phyloP scores from a whole-genome alignment of 2,329 filamentous ascomycete genomes.

The Ophidiomyces ophidiicola region DNA sequence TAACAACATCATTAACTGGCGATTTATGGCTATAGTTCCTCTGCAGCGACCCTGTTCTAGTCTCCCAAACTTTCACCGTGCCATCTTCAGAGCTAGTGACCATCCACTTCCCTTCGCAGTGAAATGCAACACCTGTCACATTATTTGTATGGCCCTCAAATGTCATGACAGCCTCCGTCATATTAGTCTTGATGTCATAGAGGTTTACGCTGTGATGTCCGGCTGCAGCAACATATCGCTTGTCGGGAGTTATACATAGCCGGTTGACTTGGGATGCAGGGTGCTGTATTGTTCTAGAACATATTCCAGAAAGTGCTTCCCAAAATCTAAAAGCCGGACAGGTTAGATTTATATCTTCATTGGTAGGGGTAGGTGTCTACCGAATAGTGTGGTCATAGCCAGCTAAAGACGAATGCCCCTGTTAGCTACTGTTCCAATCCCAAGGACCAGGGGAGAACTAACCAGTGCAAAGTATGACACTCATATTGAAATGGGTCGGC shows the following conservation, averaged over 20 bases:
- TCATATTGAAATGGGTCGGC: conserved; percentile 45
- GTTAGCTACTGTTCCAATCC: conserved; percentile 16
- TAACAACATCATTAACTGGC: conserved; percentile 95
- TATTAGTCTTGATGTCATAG: conserved; percentile 97
- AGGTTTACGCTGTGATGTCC: conserved; percentile 84
- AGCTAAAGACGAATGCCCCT: conserved; percentile 33
- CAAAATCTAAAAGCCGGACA: conserved; percentile 64
- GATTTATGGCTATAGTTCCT: conserved; percentile 83
- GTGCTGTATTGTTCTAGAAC: conserved; percentile 94
- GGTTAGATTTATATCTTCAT: conserved; percentile 5
- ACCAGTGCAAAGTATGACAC: conserved; percentile 57
- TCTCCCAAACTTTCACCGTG: conserved; percentile 96
- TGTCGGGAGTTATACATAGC: conserved; percentile 95
- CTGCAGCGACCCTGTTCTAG: conserved; percentile 70
- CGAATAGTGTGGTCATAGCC: conserved; percentile 66
- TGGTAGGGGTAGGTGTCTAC: conserved; percentile 40
- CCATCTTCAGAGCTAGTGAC: conserved; percentile 95
- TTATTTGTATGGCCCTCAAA: conserved; percentile 96
- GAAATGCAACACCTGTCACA: conserved; percentile 91
- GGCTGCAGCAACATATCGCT: conserved; percentile 78
- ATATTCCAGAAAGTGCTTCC: conserved; percentile 96
- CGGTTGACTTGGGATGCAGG: conserved; percentile 97
- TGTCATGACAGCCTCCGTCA: conserved; percentile 79
- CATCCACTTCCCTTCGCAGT: conserved; percentile 99
- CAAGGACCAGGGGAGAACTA: conserved; percentile 19